These are phyloP conservation scores for Eucalyptus paniculata DNA, from an alignment of 345 rosid genomes.

Conservation along the genomic window DNA sequence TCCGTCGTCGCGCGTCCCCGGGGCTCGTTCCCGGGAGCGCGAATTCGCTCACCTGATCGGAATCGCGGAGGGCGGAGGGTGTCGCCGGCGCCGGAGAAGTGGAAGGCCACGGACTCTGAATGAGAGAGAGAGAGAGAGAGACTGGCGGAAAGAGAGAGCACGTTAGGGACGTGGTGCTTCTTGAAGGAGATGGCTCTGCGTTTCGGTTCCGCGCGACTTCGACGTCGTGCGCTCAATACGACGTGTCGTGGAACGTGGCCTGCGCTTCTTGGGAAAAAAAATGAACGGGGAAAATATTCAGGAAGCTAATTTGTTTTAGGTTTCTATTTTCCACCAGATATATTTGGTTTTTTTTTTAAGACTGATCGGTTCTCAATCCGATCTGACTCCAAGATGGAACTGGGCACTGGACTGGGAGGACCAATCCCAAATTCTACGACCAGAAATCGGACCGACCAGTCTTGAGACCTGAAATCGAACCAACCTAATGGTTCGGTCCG, in stretches of 20 bases:
- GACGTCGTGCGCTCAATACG: background rate
- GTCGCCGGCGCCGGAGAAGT: background rate
- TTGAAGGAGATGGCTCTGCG: background rate
- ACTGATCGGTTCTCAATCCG: too few relatives aligned
- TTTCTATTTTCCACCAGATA: background rate
- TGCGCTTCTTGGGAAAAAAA: background rate
- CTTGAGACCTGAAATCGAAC: rapidly evolving
- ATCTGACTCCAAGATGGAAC: rapidly evolving
- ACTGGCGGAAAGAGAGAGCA: background rate
- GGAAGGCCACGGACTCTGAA: background rate
- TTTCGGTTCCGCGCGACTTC: background rate
- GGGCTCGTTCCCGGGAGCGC: background rate
- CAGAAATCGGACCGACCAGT: rapidly evolving
- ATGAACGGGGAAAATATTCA: background rate
- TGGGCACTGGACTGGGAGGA: rapidly evolving
- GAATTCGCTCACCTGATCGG: background rate
- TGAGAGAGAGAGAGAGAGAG: background rate
- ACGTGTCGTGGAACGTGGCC: background rate
- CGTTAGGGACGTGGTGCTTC: rapidly evolving
- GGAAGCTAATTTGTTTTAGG: background rate
- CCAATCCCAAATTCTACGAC: rapidly evolving
- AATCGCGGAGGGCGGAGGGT: background rate
- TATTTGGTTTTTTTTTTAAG: too few relatives aligned
- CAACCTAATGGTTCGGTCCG: rapidly evolving
- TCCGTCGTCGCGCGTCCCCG: background rate